Base-by-base conservation (phyloP, 345 rosid species). In the Eucalyptus tenuipes region DNA sequence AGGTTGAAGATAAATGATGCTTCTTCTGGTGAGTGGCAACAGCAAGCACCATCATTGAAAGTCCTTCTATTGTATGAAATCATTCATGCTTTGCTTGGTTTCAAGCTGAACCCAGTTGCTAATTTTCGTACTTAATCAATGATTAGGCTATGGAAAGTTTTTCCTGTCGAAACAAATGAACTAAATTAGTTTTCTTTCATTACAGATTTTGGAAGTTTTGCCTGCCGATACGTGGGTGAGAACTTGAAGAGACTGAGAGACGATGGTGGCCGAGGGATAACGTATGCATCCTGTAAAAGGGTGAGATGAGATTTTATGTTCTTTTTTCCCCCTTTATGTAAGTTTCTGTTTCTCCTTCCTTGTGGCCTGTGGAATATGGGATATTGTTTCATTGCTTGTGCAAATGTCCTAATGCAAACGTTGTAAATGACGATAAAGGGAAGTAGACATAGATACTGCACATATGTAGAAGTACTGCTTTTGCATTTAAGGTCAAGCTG, bases 241-340 rank as follows among this genome's bases (percentile, higher is more conserved):
- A 90, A 82, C 88, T 29, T 91, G 88, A 95, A 94, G 91, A 89
- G 96, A 88, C 61, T 50, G 87, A 92, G 95, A 86, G 95, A 94
- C 33, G 95, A 94, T 85, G 96, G 94, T 82, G 97, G 94, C 53
- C 90, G 85, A 90, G 89, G 93, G 61, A 88, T 88, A 59, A 92
- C 89, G 6, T 16, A 68, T 87, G 87, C 91, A 86, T 91, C 95
- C 89, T 85, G 92, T 90, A 94, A 95, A 91, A 93, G 90, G 90
- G 92, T 89, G 66, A 91, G 91, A 94, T 92, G 93, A 92, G 61
- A 24, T 29, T 53, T 53, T 10, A 14, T 57, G 15, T 18, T 27
- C 45, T 50, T 68, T 22, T 25, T 29, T 7, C 3, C 29, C 18
- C 85, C 29, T 1, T 22, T 40, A 5, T 37, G 47, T 40, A 10